These are phyloP conservation scores for Teratosphaeriaceae sp. DNA, from an alignment of 2,329 filamentous ascomycete genomes.

Conservation along the genomic window DNA sequence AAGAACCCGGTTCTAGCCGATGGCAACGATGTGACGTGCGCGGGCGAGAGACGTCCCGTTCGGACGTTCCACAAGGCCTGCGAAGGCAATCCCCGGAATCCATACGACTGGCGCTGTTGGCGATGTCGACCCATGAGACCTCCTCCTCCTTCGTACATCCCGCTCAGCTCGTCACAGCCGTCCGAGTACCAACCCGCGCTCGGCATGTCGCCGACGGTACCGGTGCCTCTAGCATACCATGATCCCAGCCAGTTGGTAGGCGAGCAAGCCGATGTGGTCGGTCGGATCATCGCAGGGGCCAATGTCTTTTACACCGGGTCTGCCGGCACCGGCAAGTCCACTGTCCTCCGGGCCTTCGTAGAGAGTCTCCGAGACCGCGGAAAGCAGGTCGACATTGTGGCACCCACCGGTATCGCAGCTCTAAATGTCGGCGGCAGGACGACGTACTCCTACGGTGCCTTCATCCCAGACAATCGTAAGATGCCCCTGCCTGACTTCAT, in stretches of 20 bases:
- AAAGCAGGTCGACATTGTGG: constrained; percentile 45
- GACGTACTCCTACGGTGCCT: constrained; percentile 52
- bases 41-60: not conserved
- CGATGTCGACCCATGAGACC: constrained; percentile 4
- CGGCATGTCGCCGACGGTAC: too few species aligned
- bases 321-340: constrained; percentile 55
- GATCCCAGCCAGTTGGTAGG: constrained; percentile 4
- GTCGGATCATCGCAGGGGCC: constrained; percentile 25
- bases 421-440: constrained; percentile 52
- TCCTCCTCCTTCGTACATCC: too few species aligned
- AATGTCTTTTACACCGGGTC: constrained; percentile 62
- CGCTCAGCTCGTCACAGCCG: too few species aligned
- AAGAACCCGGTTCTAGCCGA: not conserved
- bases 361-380: constrained; percentile 30
- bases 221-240: not conserved
- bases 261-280: constrained; percentile 6
- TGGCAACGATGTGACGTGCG: constrained; percentile 1
- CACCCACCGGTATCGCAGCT: constrained; percentile 55
- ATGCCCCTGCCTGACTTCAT: constrained; percentile 26
- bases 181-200: too few species aligned
- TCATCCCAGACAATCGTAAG: constrained; percentile 46
- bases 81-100: not conserved
- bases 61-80: constrained; percentile 8
- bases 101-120: constrained; percentile 7
- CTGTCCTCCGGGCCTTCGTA: constrained; percentile 47